Percentiles rank a stretch among this genome's conserved stretches.
Evolutionary conservation across 2,329 filamentous ascomycete species (phyloP).

Genomic region (Paracamarosporium sp.): DNA sequence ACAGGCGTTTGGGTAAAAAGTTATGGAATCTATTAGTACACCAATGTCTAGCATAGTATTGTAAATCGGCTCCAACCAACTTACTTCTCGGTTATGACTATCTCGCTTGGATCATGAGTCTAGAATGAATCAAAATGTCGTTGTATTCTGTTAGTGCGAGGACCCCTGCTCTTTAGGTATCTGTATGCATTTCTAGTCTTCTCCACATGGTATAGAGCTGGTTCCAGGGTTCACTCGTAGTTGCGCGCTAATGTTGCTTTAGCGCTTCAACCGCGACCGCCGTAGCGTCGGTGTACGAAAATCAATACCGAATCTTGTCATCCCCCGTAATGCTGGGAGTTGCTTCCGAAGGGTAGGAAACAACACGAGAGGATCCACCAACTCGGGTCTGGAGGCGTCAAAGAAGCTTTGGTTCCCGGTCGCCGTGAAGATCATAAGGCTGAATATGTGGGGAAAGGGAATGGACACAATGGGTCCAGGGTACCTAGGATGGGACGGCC

Average conservation of each 20-base stretch:
- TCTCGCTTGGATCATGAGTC: neutral
- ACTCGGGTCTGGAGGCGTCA: neutral
- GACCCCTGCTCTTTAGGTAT: too few relatives aligned
- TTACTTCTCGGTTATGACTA: neutral
- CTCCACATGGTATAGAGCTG: neutral
- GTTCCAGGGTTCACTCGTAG: neutral
- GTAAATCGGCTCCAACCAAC: too few relatives aligned
- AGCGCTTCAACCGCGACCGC: neutral
- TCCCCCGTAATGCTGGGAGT: neutral
- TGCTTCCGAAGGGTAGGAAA: neutral
- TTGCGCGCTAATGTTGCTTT: neutral
- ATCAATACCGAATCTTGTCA: neutral
- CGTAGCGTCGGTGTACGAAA: conserved; percentile 5
- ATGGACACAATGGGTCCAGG: neutral
- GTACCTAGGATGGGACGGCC: neutral
- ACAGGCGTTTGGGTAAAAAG: neutral
- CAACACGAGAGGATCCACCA: neutral
- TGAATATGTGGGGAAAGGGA: neutral
- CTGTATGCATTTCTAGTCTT: neutral
- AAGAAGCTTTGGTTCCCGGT: neutral
- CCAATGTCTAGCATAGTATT: neutral
- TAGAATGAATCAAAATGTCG: neutral
- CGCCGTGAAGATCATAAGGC: neutral
- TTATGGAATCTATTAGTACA: neutral
- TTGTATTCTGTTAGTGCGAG: too few relatives aligned